phyloP scores from a whole-genome alignment of 768 basidiomycete species.

The Calocera cornea region DNA sequence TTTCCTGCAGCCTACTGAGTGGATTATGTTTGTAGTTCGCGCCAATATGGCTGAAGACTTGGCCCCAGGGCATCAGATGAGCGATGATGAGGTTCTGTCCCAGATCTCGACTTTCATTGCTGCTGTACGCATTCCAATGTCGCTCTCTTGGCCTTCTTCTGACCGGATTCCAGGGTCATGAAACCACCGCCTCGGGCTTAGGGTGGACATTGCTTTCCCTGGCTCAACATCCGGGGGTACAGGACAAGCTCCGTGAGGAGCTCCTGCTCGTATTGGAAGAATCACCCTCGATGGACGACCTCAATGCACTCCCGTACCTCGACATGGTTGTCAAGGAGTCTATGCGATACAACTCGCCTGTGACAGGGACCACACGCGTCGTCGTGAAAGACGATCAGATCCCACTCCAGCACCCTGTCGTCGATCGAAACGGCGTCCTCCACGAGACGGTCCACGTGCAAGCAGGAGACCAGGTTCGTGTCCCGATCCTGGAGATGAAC shows the following conservation, averaged over 20 bases:
- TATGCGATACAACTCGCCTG: conserved; percentile 15
- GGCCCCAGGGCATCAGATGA: conserved; percentile 32
- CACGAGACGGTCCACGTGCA: conserved; percentile 21
- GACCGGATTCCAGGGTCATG: conserved; percentile 13
- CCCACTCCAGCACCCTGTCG: conserved; percentile 12
- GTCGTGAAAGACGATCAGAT: conserved; percentile 16
- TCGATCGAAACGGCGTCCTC: conserved; percentile 23
- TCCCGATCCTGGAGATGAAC: conserved; percentile 22
- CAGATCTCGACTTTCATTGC: conserved; percentile 28
- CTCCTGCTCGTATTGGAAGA: neutral
- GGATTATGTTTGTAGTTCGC: conserved; percentile 27
- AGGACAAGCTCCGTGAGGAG: conserved; percentile 9
- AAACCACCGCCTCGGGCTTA: conserved; percentile 23
- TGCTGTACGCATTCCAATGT: neutral
- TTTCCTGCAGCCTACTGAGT: neutral
- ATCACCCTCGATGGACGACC: conserved; percentile 9
- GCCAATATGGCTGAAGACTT: conserved; percentile 38
- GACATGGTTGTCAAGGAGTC: conserved; percentile 15
- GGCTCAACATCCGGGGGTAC: conserved; percentile 1
- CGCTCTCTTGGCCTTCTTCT: neutral
- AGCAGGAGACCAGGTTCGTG: conserved; percentile 18
- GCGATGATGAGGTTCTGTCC: conserved; percentile 36
- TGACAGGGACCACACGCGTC: conserved; percentile 13
- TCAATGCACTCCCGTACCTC: conserved; percentile 14
- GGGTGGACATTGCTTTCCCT: conserved; percentile 5